Conservation (phyloP, 2,329 filamentous ascomycete species). For the Chaetoscypha palmicola region DNA sequence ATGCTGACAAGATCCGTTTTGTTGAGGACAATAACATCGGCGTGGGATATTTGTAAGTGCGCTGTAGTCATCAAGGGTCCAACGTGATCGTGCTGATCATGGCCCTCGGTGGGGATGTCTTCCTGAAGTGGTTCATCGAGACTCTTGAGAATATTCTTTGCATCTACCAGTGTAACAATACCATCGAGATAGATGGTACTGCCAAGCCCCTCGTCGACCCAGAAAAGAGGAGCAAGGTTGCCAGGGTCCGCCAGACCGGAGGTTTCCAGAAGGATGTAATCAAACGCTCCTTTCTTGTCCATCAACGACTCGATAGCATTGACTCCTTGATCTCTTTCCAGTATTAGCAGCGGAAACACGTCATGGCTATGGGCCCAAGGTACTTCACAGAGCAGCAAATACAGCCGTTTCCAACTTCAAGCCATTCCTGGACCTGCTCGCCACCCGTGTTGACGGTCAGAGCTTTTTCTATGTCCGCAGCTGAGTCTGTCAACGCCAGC, state of each 20-base stretch:
- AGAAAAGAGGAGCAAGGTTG: constrained; percentile 92
- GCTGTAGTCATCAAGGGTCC: constrained; percentile 80
- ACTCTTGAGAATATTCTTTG: constrained; percentile 79
- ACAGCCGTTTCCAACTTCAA: constrained; percentile 93
- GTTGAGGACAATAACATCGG: constrained; percentile 91
- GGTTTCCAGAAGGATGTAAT: constrained; percentile 96
- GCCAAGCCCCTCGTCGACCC: constrained; percentile 92
- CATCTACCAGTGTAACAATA: constrained; percentile 92
- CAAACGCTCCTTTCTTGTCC: constrained; percentile 87
- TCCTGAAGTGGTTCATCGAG: constrained; percentile 65
- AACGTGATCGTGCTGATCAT: constrained; percentile 45
- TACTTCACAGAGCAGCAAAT: constrained; percentile 97
- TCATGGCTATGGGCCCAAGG: constrained; percentile 11
- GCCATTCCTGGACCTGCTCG: constrained; percentile 84
- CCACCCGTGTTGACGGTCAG: constrained; percentile 82
- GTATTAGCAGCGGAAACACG: constrained; percentile 6
- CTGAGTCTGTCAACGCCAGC: constrained; percentile 35
- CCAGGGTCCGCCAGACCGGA: constrained; percentile 93
- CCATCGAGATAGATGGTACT: constrained; percentile 96
- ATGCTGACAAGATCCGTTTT: constrained; percentile 78
- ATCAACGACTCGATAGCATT: constrained; percentile 93
- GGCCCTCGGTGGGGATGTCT: constrained; percentile 34
- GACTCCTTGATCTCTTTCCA: constrained; percentile 73
- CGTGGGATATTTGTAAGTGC: constrained; percentile 93
- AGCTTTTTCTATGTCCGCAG: constrained; percentile 91